Evolutionary conservation across 164 flowering plant genomes (phyloP).

Genomic region (Umbellularia californica): DNA sequence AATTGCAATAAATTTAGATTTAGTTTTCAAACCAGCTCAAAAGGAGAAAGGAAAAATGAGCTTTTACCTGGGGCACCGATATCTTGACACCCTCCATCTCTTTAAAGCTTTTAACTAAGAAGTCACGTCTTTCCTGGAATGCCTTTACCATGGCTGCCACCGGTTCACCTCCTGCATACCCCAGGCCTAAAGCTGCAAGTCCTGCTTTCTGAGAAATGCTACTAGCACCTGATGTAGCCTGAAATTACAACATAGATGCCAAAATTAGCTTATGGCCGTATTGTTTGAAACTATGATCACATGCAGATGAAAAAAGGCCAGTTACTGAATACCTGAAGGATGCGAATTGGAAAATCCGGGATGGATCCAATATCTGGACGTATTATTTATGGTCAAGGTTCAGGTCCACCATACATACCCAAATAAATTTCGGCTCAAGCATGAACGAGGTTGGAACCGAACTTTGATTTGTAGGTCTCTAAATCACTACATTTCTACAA

Average conservation of each 20-base stretch:
- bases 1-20: conserved; percentile 9
- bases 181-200: conserved; percentile 87
- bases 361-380: no score
- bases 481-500: no score
- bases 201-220: conserved; percentile 96
- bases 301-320: not conserved
- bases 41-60: not conserved
- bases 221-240: conserved; percentile 96
- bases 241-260: conserved; percentile 15
- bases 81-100: conserved; percentile 77
- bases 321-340: no score
- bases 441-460: no score
- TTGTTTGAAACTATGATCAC: not conserved
- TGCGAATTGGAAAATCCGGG: no score
- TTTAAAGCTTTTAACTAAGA: conserved; percentile 60
- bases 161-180: conserved; percentile 90
- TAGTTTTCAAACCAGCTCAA: not conserved
- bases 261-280: conserved; percentile 2
- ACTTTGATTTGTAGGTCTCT: no score
- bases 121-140: conserved; percentile 80
- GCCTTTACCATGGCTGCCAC: conserved; percentile 83
- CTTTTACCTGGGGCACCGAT: conserved; percentile 80
- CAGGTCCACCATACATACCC: no score
- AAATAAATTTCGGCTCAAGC: no score
- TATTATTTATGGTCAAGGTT: no score